Evolutionary conservation across 2,329 filamentous ascomycete species (phyloP).

Genomic region (Emmonsiellopsis sp.): DNA sequence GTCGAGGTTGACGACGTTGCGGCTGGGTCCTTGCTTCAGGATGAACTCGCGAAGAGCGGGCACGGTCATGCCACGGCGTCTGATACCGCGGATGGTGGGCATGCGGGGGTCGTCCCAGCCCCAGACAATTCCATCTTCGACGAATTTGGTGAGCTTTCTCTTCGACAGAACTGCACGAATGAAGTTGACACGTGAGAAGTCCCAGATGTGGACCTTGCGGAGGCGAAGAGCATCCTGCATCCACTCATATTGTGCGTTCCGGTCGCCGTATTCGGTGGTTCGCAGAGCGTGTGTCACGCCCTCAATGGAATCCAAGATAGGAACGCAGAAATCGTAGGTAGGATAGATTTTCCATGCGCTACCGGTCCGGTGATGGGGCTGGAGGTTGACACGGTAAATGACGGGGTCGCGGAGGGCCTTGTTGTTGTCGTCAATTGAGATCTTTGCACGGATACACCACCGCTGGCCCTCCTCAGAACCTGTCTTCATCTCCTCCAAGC

Average conservation of each 20-base stretch:
- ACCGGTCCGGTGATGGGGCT: constrained; percentile 54
- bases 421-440: constrained; percentile 84
- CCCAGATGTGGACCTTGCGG: constrained; percentile 40
- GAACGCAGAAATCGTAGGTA: constrained; percentile 58
- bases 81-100: constrained; percentile 42
- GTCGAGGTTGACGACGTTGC: constrained; percentile 32
- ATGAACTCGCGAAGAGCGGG: constrained; percentile 29
- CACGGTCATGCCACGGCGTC: constrained; percentile 27
- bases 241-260: constrained; percentile 44
- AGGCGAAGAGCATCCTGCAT: constrained; percentile 40
- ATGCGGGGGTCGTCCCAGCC: constrained; percentile 45
- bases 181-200: constrained; percentile 45
- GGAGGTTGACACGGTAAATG: constrained; percentile 85
- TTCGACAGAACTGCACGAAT: constrained; percentile 42
- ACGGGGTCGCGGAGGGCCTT: constrained; percentile 94
- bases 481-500: constrained; percentile 89
- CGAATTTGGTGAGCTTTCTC: constrained; percentile 42
- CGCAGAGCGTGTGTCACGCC: constrained; percentile 56
- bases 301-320: constrained; percentile 53
- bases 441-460: constrained; percentile 92
- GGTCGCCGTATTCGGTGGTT: constrained; percentile 51
- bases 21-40: constrained; percentile 30
- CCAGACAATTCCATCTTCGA: constrained; percentile 39
- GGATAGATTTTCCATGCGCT: constrained; percentile 57
- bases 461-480: constrained; percentile 67